These are phyloP conservation scores for Lipomyces kockii DNA, from an alignment of 805 yeast genomes.

Conservation along the genomic window DNA sequence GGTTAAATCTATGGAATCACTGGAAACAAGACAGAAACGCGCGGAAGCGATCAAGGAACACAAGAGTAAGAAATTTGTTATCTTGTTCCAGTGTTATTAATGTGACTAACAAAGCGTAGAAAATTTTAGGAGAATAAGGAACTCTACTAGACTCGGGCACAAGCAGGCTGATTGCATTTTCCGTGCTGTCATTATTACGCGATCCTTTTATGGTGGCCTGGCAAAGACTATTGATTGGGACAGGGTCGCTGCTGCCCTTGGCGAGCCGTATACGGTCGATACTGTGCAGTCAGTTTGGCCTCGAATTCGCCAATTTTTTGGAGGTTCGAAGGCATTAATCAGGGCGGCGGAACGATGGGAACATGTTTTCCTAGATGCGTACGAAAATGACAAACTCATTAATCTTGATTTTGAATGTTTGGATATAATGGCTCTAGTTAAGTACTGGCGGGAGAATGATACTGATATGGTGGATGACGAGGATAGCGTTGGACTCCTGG, in stretches of 20 bases:
- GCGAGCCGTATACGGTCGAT: conserved; percentile 49
- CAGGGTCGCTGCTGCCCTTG: conserved; percentile 57
- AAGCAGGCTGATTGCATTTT: conserved; percentile 60
- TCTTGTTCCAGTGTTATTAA: background rate
- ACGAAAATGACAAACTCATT: conserved; percentile 55
- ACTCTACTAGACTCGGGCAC: conserved; percentile 43
- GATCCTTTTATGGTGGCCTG: conserved; percentile 54
- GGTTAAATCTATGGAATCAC: conserved; percentile 4
- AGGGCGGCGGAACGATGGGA: conserved; percentile 67
- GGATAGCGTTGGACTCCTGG: conserved; percentile 14
- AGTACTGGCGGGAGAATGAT: conserved; percentile 68
- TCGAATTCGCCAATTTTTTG: conserved; percentile 60
- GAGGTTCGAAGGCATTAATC: conserved; percentile 64
- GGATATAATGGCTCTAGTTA: conserved; percentile 58
- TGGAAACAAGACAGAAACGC: conserved; percentile 13
- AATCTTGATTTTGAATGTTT: conserved; percentile 52
- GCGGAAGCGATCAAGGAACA: conserved; percentile 10
- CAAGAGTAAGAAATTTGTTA: background rate
- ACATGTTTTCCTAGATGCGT: conserved; percentile 60
- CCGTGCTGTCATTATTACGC: conserved; percentile 68
- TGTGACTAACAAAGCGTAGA: background rate
- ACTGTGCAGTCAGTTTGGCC: conserved; percentile 72
- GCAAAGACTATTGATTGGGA: conserved; percentile 69
- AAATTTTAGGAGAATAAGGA: conserved; percentile 9
- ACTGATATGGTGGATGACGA: conserved; percentile 26